Conservation (phyloP, 139 green algal species). For the Chlorella sp. region DNA sequence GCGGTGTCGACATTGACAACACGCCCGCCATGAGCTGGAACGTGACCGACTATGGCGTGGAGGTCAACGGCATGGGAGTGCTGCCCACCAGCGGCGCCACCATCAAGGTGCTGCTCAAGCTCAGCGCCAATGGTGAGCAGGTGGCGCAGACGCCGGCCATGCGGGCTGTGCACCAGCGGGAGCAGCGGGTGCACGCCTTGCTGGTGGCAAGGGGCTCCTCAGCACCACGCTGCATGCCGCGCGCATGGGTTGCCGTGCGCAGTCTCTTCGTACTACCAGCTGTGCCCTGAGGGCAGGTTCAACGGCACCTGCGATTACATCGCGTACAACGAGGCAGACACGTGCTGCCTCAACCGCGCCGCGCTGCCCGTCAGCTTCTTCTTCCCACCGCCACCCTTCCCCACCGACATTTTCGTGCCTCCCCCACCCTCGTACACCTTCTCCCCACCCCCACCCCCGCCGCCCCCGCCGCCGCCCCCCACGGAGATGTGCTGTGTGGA, state of each 20-base stretch:
- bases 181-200: too few relatives aligned
- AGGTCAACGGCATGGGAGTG: background rate
- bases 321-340: constrained; percentile 15
- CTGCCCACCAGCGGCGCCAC: background rate
- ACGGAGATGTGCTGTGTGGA: constrained; percentile 29
- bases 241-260: too few relatives aligned
- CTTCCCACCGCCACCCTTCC: background rate
- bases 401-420: background rate
- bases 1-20: constrained; percentile 1
- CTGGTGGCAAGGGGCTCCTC: too few relatives aligned
- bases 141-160: too few relatives aligned
- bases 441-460: constrained; percentile 7
- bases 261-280: constrained; percentile 7
- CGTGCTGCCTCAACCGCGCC: constrained; percentile 25
- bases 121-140: background rate
- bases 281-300: constrained; percentile 21
- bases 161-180: too few relatives aligned
- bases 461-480: constrained; percentile 20
- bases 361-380: constrained; percentile 9
- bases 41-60: background rate
- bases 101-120: background rate
- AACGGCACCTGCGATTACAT: constrained; percentile 29
- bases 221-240: too few relatives aligned
- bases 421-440: background rate
- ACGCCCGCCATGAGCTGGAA: background rate